Evolutionary conservation across 2,329 filamentous ascomycete genomes (phyloP).

Genomic region (Sphaceloma murrayae): DNA sequence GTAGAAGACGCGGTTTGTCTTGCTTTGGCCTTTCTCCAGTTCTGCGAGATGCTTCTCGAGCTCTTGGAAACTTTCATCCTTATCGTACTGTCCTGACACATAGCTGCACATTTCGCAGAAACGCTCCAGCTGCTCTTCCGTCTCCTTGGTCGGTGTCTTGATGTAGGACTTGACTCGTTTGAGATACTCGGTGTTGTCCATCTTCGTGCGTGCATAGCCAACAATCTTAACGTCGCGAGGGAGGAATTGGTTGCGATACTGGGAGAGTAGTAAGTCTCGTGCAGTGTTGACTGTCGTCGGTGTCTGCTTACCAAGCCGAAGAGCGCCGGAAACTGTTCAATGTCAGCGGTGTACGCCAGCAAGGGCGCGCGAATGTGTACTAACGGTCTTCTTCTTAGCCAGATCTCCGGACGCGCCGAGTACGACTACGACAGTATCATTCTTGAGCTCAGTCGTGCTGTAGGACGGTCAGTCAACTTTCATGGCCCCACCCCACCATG

Average conservation of each 20-base stretch:
- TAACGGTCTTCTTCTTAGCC: slow-evolving; percentile 98
- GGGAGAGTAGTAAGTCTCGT: slow-evolving; percentile 15
- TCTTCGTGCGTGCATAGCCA: slow-evolving; percentile 98
- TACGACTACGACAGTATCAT: slow-evolving; percentile 94
- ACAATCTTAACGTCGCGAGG: slow-evolving; percentile 92
- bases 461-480: slow-evolving; percentile 18
- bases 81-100: slow-evolving; percentile 93
- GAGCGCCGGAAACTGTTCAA: slow-evolving; percentile 74
- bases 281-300: slow-evolving; percentile 21
- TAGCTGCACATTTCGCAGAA: slow-evolving; percentile 87
- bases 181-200: slow-evolving; percentile 94
- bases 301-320: slow-evolving; percentile 78
- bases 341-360: slow-evolving; percentile 20
- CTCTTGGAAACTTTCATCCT: slow-evolving; percentile 84
- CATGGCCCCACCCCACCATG: slow-evolving; percentile 7
- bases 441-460: slow-evolving; percentile 90
- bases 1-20: slow-evolving; percentile 93
- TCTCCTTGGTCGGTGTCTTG: slow-evolving; percentile 95
- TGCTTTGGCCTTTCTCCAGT: slow-evolving; percentile 69
- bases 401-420: slow-evolving; percentile 95
- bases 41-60: slow-evolving; percentile 79
- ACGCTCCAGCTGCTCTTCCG: slow-evolving; percentile 86
- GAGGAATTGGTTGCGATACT: slow-evolving; percentile 94
- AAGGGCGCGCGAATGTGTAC: slow-evolving; percentile 26
- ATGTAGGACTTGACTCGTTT: slow-evolving; percentile 95